phyloP scores from a whole-genome alignment of 345 rosid species.

The Syzygium grande region DNA sequence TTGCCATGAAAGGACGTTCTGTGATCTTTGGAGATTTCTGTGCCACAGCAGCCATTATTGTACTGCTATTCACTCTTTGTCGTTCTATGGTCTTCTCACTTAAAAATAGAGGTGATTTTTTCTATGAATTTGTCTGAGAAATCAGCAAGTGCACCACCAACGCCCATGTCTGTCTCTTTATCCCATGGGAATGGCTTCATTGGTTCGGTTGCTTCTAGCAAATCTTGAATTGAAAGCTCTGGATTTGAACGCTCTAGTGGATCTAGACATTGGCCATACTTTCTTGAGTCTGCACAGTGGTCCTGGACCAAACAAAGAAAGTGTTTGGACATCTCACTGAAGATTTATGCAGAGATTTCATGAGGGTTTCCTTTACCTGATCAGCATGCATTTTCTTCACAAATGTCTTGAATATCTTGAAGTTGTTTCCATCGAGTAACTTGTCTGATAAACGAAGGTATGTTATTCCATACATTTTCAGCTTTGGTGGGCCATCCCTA shows the following conservation, averaged over 20 bases:
- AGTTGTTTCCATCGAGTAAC: constrained; percentile 34
- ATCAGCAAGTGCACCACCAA: constrained; percentile 23
- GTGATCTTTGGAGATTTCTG: background rate
- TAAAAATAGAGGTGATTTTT: constrained; percentile 23
- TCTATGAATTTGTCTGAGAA: constrained; percentile 20
- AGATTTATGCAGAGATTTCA: background rate
- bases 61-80: background rate
- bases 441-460: constrained; percentile 60
- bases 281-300: constrained; percentile 37
- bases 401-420: constrained; percentile 53
- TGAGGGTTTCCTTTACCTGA: constrained; percentile 35
- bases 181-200: constrained; percentile 59
- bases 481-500: constrained; percentile 37
- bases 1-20: background rate
- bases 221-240: constrained; percentile 32
- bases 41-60: background rate
- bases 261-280: constrained; percentile 41
- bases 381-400: constrained; percentile 84
- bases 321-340: background rate
- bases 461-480: constrained; percentile 60
- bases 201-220: constrained; percentile 52
- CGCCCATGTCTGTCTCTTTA: constrained; percentile 52
- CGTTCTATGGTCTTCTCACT: background rate
- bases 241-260: constrained; percentile 42
- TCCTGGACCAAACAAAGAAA: constrained; percentile 18